Conservation (phyloP, 148 eudicot genomes). For the Rhododendron henanense region DNA sequence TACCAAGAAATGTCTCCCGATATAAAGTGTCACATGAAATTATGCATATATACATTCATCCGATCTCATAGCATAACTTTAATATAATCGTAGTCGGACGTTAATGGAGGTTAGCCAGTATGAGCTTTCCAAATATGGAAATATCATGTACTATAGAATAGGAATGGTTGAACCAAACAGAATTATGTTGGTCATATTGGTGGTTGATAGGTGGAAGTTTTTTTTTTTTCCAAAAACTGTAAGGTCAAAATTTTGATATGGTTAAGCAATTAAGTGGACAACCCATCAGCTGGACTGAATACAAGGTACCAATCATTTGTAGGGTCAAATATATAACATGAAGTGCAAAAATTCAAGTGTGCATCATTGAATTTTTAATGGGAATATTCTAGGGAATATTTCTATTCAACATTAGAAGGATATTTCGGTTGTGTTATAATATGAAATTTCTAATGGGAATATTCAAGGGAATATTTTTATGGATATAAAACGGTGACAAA, state of each 20-base stretch:
- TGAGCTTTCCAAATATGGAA: no score
- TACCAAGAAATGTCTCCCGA: no score
- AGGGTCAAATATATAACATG: neutral
- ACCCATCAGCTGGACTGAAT: neutral
- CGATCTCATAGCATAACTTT: neutral
- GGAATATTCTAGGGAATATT: neutral
- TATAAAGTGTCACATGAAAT: neutral
- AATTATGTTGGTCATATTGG: no score
- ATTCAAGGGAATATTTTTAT: no score
- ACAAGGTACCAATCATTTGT: neutral
- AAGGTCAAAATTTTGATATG: neutral
- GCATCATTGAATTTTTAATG: neutral
- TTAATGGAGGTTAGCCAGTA: no score
- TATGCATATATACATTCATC: neutral
- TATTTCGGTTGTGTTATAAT: neutral
- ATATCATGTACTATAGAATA: no score
- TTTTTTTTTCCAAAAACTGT: no score
- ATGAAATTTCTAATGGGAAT: no score
- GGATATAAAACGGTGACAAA: no score
- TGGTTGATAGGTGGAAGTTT: no score
- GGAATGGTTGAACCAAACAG: no score
- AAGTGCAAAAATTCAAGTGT: neutral
- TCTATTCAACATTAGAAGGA: neutral
- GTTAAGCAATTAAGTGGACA: neutral
- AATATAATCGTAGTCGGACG: no score